Evolutionary conservation across 1,139 yeast genomes (phyloP), one percentile per base, ranked within the genome.

Genomic region (Pichia sp.): DNA sequence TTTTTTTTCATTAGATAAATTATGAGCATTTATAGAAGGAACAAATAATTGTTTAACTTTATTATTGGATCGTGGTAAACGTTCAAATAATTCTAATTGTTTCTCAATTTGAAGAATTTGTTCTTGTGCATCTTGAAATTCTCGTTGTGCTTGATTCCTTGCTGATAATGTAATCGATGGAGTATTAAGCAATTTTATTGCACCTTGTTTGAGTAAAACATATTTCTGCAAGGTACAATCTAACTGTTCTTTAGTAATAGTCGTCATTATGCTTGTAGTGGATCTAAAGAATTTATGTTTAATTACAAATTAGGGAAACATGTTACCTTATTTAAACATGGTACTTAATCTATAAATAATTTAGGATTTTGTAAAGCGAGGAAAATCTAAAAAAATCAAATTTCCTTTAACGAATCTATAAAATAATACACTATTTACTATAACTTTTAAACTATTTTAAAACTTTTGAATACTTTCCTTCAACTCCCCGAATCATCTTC

Each of bases 401-500:
- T n/a, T n/a, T n/a, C n/a, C n/a, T n/a, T n/a, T n/a, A n/a, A n/a
- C n/a, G n/a, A n/a, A n/a, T 23, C 11, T 23, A 8, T 23, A 9
- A 8, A 23, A 9, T 23, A 8, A 11, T 23, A 23, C 25, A 23
- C 25, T 23, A 9, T 23, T 23, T 23, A 8, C 25, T 23, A 23
- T 9, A 23, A 23, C 8, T 23, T 26, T 26, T 26, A 11, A 13
- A 21, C 35, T 45, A 60, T 32, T 50, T 56, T 14, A 64, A 46
- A 6, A 61, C 62, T 49, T 70, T 70, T 21, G 77, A 69, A 50
- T 76, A 77, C 41, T 72, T 73, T 24, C 50, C 55, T 51, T 75
- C 80, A 2, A 75, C 71, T 51, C 84, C 81, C 42, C 74, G 78
- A 24, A 84, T 84, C 45, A 86, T 57, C 47, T 78, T 75, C 54